Evolutionary conservation across 768 basidiomycete species (phyloP), one percentile per base, ranked within the genome.

Genomic region (Termitomyces bulborhizus): DNA sequence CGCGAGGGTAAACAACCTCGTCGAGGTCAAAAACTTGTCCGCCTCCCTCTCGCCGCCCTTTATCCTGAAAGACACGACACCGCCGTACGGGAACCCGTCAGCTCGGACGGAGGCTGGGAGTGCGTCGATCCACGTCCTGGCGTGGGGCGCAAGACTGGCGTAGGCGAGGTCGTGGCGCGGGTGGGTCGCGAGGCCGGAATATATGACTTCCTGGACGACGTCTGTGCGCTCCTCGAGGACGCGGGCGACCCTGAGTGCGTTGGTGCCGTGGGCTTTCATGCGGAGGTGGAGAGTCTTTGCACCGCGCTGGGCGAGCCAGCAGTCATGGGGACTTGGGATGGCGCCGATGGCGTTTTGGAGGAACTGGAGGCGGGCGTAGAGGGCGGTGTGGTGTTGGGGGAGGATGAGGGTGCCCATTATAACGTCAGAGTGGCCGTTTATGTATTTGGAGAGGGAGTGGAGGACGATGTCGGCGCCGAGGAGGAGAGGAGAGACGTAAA

Each of bases 341-440:
- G 90, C 89, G 6, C 92, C 92, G 59, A 84, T 84, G 0, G 92
- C 88, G 63, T 95, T 95, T 62, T 97, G 95, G 1, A 97, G 77
- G 80, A 94, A 98, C 0, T 87, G 81, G 21, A 98, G 76, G 51
- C 76, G 79, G 6, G 79, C 66, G 0, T 72, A 67, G 52, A 90
- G 70, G 0, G 69, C 67, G 4, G 71, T 57, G 53, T 82, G 80
- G 51, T 77, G 75, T 0, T 77, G 62, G 7, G 89, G 84, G 6
- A 94, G 77, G 60, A 94, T 83, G 53, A 88, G 69, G 0, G 86
- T 85, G 42, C 95, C 95, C 81, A 94, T 90, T 63, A 97, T 77
- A 66, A 96, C 90, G 67, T 98, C 95, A 0, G 89, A 89, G 71
- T 97, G 95, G 0, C 96, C 96, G 66, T 93, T 91, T 65, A 96